phyloP scores from a whole-genome alignment of 116 monocot genomes.

The Trichopus zeylanicus region DNA sequence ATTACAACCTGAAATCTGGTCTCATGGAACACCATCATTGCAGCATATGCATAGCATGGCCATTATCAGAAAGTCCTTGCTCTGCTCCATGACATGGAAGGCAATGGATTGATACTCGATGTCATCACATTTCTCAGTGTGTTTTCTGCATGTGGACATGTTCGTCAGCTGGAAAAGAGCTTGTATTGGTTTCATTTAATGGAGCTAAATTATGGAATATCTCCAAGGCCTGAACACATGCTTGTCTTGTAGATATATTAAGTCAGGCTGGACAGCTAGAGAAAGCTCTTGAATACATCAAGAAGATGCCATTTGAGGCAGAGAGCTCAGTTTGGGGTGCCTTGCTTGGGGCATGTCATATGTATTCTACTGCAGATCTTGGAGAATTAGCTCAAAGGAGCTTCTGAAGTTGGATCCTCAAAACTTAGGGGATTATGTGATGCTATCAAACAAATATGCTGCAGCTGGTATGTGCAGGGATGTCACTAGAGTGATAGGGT shows the following conservation, averaged over 20 bases:
- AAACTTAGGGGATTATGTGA: slow-evolving; percentile 67
- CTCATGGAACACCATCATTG: slow-evolving; percentile 81
- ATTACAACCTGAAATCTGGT: slow-evolving; percentile 28
- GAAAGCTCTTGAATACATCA: slow-evolving; percentile 54
- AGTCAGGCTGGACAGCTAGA: slow-evolving; percentile 63
- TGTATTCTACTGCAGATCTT: slow-evolving; percentile 39
- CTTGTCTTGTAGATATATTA: slow-evolving; percentile 69
- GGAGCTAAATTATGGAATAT: slow-evolving; percentile 39
- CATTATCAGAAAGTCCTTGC: slow-evolving; percentile 38
- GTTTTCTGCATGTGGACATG: slow-evolving; percentile 63
- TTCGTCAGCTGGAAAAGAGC: slow-evolving; percentile 58
- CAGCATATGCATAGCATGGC: slow-evolving; percentile 75
- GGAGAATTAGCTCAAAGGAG: slow-evolving; percentile 67
- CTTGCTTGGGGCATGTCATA: slow-evolving; percentile 53
- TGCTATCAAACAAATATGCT: slow-evolving; percentile 86
- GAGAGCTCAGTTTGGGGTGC: slow-evolving; percentile 60
- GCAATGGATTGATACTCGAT: slow-evolving; percentile 39
- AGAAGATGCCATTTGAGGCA: slow-evolving; percentile 54
- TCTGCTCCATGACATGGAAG: slow-evolving; percentile 52
- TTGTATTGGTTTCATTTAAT: slow-evolving; percentile 56
- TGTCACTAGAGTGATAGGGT: slow-evolving; percentile 42
- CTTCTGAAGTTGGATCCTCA: slow-evolving; percentile 44
- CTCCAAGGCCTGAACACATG: slow-evolving; percentile 59
- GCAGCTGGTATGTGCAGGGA: slow-evolving; percentile 59
- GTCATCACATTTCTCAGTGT: slow-evolving; percentile 74